Evolutionary conservation across 1,139 yeast genomes (phyloP).

Genomic region (Debaryomyces sp.): DNA sequence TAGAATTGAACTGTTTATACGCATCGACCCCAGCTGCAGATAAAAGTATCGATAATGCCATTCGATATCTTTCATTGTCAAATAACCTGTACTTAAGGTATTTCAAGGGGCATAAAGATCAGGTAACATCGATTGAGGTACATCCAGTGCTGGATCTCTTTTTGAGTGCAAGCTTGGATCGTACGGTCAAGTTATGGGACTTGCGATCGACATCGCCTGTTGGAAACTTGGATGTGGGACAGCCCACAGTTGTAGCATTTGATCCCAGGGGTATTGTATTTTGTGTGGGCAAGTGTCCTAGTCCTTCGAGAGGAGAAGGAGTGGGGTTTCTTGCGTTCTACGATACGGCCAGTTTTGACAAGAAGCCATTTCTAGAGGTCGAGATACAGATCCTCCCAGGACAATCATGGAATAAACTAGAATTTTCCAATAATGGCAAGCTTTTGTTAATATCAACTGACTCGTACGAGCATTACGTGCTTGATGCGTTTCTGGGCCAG

Average conservation of each 20-base stretch:
- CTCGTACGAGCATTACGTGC: constrained; percentile 53
- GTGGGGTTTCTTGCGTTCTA: constrained; percentile 58
- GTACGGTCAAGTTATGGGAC: constrained; percentile 89
- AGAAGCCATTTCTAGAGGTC: constrained; percentile 53
- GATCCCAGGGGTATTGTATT: constrained; percentile 86
- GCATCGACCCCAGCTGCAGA: constrained; percentile 64
- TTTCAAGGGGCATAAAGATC: constrained; percentile 81
- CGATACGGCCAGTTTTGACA: constrained; percentile 59
- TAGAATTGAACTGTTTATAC: constrained; percentile 71
- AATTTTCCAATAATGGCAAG: constrained; percentile 84
- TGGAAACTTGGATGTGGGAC: constrained; percentile 63
- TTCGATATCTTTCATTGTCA: constrained; percentile 73
- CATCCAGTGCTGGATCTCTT: constrained; percentile 73
- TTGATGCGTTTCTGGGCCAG: constrained; percentile 75
- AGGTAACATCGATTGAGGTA: constrained; percentile 72
- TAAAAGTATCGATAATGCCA: constrained; percentile 58
- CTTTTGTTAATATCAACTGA: constrained; percentile 67
- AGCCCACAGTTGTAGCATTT: constrained; percentile 62
- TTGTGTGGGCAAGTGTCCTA: constrained; percentile 59
- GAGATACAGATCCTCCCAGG: constrained; percentile 27
- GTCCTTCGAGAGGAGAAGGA: constrained; percentile 14
- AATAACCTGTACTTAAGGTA: constrained; percentile 82
- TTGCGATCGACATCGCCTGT: constrained; percentile 60
- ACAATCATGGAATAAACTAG: constrained; percentile 64
- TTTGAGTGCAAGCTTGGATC: constrained; percentile 72